Percentiles rank a stretch among this genome's conserved stretches.
Evolutionary conservation across 106 monocot species (phyloP).

Genomic region (Cymbidium sinense): DNA sequence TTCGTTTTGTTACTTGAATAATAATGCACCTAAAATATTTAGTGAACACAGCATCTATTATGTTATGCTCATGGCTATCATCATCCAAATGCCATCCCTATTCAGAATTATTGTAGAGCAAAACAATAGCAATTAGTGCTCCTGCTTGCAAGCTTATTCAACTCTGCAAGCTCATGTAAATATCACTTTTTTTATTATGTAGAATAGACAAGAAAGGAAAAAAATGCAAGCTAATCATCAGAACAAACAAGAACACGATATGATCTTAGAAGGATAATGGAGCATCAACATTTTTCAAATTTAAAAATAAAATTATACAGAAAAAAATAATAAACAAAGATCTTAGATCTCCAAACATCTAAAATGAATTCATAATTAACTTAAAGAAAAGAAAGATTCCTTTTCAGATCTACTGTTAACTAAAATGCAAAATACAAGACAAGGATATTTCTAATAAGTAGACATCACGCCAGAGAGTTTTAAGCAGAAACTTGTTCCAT

Average conservation of each 20-base stretch:
- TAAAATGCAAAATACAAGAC: background rate
- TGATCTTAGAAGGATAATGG: background rate
- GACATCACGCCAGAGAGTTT: background rate
- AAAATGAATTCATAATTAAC: constrained; percentile 2
- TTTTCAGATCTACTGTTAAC: background rate
- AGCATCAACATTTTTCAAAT: background rate
- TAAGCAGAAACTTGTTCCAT: constrained; percentile 6
- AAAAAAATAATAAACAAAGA: background rate
- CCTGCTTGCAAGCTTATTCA: background rate
- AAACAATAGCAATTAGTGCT: background rate
- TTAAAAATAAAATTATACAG: background rate
- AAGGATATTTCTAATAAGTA: background rate
- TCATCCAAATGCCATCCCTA: background rate
- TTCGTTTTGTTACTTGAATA: background rate
- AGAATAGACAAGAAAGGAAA: background rate
- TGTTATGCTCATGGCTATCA: background rate
- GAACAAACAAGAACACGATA: background rate
- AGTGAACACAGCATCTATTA: background rate
- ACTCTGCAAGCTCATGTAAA: background rate
- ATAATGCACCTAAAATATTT: background rate
- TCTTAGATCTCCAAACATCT: background rate
- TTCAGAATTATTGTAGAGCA: background rate
- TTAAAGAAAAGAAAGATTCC: background rate
- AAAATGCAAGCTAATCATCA: background rate
- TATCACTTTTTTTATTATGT: background rate